Base-by-base conservation (phyloP, 805 yeast genomes). In the Metahyphopichia silvanorum region DNA sequence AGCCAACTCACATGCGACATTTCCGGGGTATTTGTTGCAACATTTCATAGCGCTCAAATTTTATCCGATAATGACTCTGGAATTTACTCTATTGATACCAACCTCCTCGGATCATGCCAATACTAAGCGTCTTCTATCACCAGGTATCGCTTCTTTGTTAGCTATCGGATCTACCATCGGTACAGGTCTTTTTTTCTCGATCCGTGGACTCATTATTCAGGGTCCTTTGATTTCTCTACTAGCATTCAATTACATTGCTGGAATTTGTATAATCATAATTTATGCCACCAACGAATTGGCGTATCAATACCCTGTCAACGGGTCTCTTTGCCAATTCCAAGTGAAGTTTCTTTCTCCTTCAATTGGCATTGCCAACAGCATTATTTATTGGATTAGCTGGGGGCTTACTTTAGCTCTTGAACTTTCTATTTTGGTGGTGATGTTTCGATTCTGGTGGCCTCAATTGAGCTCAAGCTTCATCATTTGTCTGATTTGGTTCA, bases 301-400 rank as follows among this genome's bases (percentile, higher is more conserved):
- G 4, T 42, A 44, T 12, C 38, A 30, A 17, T 33, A 42, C 17
- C 54, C 57, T 2, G 35, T 37, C 2, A 42, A 38, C 15, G 49
- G 48, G n/a, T 44, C 49, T 32, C 29, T 51, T 11, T 49, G 55
- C 31, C 42, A 37, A 15, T 47, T 48, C 27, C 50, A 42, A 25
- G 40, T 39, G 23, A 33, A 34, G 30, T 47, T 50, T 21, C 25
- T 52, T 18, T 43, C 49, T 13, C 23, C 34, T 12, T 25, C 45
- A 16, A 31, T 44, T 13, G 53, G 50, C 3, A 24, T 39, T n/a
- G 42, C 49, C 14, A 48, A 44, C 25, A 47, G 46, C 25, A 12
- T 48, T 15, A 42, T 51, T 12, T 51, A 48, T 32, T 51, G 57
- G 55, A 24, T 50, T 16, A 47, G 53, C 31, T 51, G 57, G 57